Evolutionary conservation across 2,329 filamentous ascomycete genomes (phyloP).

Genomic region (Sporothrix protearum): DNA sequence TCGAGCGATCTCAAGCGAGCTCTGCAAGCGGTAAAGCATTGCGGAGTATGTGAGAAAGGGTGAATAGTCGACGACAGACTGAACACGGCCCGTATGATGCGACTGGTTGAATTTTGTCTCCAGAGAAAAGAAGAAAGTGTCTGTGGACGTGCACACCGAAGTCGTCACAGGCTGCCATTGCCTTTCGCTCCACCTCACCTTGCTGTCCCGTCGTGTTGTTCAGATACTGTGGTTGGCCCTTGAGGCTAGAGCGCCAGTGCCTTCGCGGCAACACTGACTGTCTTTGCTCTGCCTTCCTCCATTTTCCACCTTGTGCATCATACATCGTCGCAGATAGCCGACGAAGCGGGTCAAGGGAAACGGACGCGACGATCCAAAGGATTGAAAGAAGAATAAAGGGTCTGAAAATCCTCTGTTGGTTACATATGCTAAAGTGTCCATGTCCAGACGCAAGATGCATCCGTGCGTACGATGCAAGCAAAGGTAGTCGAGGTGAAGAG

Average conservation of each 20-base stretch:
- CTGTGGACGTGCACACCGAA: not conserved
- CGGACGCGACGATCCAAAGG: too few relatives aligned
- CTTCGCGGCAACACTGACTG: too few relatives aligned
- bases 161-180: not conserved
- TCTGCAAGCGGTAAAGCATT: not conserved
- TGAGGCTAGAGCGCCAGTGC: not conserved
- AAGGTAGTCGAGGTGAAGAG: not conserved
- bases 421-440: not conserved
- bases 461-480: not conserved
- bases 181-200: not conserved
- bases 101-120: not conserved
- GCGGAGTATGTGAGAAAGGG: not conserved
- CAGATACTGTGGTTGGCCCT: not conserved
- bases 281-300: too few relatives aligned
- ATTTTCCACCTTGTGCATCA: too few relatives aligned
- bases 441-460: not conserved
- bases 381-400: too few relatives aligned
- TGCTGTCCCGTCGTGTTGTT: not conserved
- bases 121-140: not conserved
- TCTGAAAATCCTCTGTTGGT: too few relatives aligned
- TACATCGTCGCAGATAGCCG: too few relatives aligned
- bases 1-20: not conserved
- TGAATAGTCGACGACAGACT: not conserved
- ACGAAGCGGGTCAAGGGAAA: too few relatives aligned
- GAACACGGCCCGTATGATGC: not conserved